Evolutionary conservation across 129 eudicot genomes (phyloP).

Genomic region (Flaveria robusta): DNA sequence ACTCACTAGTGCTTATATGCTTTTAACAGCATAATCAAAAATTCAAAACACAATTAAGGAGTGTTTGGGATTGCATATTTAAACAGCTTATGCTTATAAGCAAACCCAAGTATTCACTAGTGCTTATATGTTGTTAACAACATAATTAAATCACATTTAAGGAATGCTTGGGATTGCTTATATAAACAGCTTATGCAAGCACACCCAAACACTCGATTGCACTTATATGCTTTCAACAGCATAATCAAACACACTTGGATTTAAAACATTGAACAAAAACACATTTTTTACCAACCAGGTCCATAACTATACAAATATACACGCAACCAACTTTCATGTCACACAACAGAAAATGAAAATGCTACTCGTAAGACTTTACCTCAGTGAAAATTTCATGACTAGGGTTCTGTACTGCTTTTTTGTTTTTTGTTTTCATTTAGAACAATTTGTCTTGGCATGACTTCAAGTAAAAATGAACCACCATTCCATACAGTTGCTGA

Average conservation of each 20-base stretch:
- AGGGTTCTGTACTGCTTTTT: neutral
- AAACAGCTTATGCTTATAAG: neutral
- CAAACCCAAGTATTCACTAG: too few relatives aligned
- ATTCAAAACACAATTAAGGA: neutral
- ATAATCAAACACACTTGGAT: constrained; percentile 23
- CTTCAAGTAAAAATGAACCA: constrained; percentile 75
- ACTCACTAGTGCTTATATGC: neutral
- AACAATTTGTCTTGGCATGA: constrained; percentile 89
- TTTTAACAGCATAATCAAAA: too few relatives aligned
- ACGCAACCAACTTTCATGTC: neutral
- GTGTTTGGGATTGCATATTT: neutral
- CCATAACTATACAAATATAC: neutral
- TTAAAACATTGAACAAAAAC: neutral
- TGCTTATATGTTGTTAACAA: too few relatives aligned
- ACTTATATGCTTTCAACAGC: neutral
- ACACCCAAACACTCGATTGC: neutral
- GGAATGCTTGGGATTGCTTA: neutral
- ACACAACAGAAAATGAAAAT: neutral
- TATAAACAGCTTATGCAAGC: neutral
- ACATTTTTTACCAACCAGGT: neutral
- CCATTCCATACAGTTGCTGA: constrained; percentile 88
- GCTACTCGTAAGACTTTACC: neutral
- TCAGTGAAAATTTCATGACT: neutral
- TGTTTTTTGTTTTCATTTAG: constrained; percentile 36
- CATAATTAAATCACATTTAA: neutral